Base-by-base conservation (phyloP, 192 early-diverging fungal genomes). In the Linnemannia elongata region DNA sequence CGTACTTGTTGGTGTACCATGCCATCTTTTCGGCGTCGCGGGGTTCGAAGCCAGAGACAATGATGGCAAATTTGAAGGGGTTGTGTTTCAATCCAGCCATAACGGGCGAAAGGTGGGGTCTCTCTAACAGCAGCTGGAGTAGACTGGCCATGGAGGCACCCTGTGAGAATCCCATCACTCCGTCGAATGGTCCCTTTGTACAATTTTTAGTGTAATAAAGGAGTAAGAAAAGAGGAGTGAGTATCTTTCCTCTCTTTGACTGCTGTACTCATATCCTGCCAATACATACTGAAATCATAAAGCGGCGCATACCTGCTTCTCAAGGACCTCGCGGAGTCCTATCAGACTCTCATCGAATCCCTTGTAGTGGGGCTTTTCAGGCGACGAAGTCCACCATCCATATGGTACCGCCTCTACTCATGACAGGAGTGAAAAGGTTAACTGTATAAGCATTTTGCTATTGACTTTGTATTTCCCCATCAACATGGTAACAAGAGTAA, bases 91-190 rank as follows among this genome's bases (percentile, higher is more conserved):
- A 66, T 24, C 76, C 79, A 44, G 27, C 78, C 79, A 87, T 81
- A 45, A 78, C 38, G 3, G 69, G 74, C 1, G 85, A 87, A 72
- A 92, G 77, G 69, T 90, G 73, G 22, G 81, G 81, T 7, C 88
- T 70, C 68, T 92, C 89, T 45, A 92, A n/a, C n/a, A 89, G 39
- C 3, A 82, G 76, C 36, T 85, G 82, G 47, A 92, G 36, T 36
- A 92, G 39, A 20, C 90, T 82, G 2, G 92, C 90, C 83, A 92
- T 88, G 10, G 88, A 82, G 5, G 92, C 92, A 12, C 91, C 90
- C 38, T 92, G 92, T n/a, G 90, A 91, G 78, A 92, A 92, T 30
- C 92, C 92, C 83, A 92, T 88, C 1, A 92, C 79, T 18, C 89
- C 92, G 69, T 92, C 92, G 72, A 92, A 92, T 20, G 92, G 92